Conservation (phyloP, 306 rosid species). For the Argentina anserina region DNA sequence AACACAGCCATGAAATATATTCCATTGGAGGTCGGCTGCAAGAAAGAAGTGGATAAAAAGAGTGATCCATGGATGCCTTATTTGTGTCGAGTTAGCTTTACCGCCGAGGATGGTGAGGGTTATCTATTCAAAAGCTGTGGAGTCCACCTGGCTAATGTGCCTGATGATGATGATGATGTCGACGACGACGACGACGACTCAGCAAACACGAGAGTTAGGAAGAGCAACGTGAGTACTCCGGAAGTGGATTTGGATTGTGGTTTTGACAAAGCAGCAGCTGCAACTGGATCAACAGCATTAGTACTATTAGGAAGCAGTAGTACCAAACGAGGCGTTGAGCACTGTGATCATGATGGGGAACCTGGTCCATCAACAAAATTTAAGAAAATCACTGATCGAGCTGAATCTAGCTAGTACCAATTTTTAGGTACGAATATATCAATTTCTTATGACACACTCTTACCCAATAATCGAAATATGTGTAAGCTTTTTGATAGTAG, state of each 20-base stretch:
- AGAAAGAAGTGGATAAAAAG: not conserved
- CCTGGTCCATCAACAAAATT: not conserved
- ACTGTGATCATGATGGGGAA: not conserved
- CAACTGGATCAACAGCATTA: not conserved
- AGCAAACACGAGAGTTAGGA: too few species aligned
- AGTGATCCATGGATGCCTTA: not conserved
- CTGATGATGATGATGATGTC: too few species aligned
- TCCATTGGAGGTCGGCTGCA: not conserved
- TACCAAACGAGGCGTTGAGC: not conserved
- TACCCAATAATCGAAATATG: too few species aligned
- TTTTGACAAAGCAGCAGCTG: not conserved
- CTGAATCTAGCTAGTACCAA: not conserved
- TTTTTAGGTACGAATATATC: not conserved
- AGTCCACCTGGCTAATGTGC: not conserved
- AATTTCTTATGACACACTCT: too few species aligned
- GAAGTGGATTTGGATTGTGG: not conserved
- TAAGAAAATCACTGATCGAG: not conserved
- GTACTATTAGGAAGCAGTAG: not conserved
- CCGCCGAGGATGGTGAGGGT: too few species aligned
- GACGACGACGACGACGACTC: too few species aligned
- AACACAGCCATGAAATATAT: not conserved
- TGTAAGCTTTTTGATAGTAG: too few species aligned
- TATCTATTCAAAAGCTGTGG: not conserved
- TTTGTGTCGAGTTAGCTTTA: too few species aligned
- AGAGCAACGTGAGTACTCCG: not conserved